These are phyloP conservation scores for Agastache rugosa DNA, from an alignment of 257 asterid genomes.

Conservation along the genomic window DNA sequence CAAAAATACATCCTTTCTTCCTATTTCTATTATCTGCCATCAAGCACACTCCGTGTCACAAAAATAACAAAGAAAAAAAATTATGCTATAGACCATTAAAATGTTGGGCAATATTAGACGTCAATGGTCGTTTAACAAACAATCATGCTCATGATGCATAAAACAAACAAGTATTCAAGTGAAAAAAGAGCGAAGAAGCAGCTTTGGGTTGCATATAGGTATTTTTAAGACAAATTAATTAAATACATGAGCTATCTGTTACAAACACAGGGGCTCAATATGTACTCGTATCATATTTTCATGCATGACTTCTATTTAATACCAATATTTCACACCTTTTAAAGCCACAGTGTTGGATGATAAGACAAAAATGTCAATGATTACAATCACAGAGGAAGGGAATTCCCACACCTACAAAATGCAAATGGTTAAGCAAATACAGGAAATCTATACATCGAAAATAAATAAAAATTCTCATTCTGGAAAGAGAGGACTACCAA, in stretches of 20 bases:
- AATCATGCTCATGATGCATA: neutral
- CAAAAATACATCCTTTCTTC: no score
- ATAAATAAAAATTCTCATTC: neutral
- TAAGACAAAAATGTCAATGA: constrained; percentile 75
- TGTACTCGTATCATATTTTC: constrained; percentile 20
- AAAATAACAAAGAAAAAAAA: no score
- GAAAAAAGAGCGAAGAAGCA: neutral
- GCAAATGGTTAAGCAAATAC: constrained; percentile 7
- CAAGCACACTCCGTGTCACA: no score
- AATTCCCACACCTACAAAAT: constrained; percentile 83
- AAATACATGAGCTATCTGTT: constrained; percentile 6
- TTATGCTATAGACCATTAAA: no score
- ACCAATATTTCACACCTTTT: constrained; percentile 52
- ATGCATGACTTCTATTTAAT: neutral
- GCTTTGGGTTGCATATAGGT: neutral
- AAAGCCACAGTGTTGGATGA: constrained; percentile 85
- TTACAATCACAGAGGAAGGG: constrained; percentile 68
- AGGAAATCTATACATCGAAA: neutral
- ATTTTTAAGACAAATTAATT: constrained; percentile 20
- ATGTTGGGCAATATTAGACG: no score
- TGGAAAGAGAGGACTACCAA: neutral
- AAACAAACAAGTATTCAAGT: neutral
- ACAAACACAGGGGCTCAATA: neutral
- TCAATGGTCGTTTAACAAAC: neutral
- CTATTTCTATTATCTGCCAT: no score